Conservation (phyloP, 257 asterid species). For the Penstemon newberryi region DNA sequence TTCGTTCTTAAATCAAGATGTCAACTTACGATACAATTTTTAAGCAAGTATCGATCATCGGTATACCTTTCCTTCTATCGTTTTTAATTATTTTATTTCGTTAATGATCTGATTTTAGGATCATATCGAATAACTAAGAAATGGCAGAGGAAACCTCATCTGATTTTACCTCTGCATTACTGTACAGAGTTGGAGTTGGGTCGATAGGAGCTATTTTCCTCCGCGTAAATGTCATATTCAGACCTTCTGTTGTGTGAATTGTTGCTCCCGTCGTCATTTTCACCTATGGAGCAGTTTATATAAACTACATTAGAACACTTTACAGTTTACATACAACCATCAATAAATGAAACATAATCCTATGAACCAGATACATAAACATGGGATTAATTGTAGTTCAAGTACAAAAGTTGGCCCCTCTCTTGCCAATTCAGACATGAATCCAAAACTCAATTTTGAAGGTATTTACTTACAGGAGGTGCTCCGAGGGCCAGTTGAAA, state of each 20-base stretch:
- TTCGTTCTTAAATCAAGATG: no score
- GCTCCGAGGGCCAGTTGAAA: constrained; percentile 90
- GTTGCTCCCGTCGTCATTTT: constrained; percentile 98
- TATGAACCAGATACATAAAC: no score
- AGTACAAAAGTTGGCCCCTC: no score
- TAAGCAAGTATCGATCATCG: no score
- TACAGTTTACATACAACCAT: no score
- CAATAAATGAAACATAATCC: no score
- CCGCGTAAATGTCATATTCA: constrained; percentile 77
- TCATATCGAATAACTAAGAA: constrained; percentile 3
- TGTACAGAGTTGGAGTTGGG: not conserved
- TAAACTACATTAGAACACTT: no score
- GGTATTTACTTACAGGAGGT: constrained; percentile 73
- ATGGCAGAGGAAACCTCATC: constrained; percentile 48
- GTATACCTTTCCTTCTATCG: no score
- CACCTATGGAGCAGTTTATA: constrained; percentile 45
- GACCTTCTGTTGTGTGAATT: constrained; percentile 91
- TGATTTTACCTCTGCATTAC: constrained; percentile 3
- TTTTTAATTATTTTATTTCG: no score
- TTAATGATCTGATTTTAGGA: no score
- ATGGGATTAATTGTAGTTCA: no score
- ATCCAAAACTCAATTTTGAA: not conserved
- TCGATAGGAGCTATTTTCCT: constrained; percentile 59
- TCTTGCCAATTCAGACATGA: not conserved
- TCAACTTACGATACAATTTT: constrained; percentile 10